phyloP scores from a whole-genome alignment of 495 filamentous ascomycete species.

The Podospora conica region DNA sequence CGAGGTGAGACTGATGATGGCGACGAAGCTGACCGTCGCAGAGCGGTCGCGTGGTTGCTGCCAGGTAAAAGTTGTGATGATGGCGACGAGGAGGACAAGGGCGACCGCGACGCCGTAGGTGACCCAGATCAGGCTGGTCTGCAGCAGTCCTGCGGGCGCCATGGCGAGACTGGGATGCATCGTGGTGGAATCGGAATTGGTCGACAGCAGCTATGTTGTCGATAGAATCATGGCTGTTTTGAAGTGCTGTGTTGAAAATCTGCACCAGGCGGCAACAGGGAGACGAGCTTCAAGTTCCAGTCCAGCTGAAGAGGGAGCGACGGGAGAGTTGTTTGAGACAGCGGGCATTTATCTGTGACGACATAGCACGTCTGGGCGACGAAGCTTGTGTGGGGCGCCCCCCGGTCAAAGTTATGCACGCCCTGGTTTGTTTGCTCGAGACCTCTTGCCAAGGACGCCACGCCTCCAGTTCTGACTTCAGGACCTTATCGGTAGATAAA shows the following conservation, averaged over 20 bases:
- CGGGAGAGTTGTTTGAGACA: background rate
- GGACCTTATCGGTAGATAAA: too few relatives aligned
- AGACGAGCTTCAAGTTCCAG: too few relatives aligned
- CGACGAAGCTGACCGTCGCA: constrained; percentile 68
- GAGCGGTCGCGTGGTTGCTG: constrained; percentile 84
- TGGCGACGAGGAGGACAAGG: constrained; percentile 62
- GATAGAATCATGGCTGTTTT: background rate
- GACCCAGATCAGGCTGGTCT: constrained; percentile 83
- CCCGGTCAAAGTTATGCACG: background rate
- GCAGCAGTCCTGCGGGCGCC: constrained; percentile 58
- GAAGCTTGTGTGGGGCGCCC: background rate
- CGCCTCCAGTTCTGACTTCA: too few relatives aligned
- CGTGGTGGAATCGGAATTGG: background rate
- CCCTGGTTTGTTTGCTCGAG: too few relatives aligned
- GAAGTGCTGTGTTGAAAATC: background rate
- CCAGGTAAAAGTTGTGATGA: constrained; percentile 79
- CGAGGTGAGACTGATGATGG: constrained; percentile 75
- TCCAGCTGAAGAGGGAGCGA: background rate
- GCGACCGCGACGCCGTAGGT: constrained; percentile 77
- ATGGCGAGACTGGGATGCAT: constrained; percentile 32
- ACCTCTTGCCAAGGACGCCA: too few relatives aligned
- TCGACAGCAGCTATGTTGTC: background rate
- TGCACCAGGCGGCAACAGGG: too few relatives aligned
- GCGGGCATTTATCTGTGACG: background rate
- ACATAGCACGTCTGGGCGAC: background rate